Base-by-base conservation (phyloP, 2,329 filamentous ascomycete species). In the Basipetospora chlamydospora region DNA sequence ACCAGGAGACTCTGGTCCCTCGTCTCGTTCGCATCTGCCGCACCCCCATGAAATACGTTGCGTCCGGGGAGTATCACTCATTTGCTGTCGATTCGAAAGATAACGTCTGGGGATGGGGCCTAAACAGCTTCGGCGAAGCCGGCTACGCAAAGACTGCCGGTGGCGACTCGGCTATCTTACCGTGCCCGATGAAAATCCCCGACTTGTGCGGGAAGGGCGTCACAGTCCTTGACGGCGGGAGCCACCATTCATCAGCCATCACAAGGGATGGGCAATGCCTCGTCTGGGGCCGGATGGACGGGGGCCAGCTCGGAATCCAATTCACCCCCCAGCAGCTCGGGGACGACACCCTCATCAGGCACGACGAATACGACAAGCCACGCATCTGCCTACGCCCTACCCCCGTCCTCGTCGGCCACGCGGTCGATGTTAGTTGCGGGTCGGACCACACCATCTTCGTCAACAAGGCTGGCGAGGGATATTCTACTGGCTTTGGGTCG, bases 121-220 rank as follows among this genome's bases (percentile, higher is more conserved):
- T 83, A 22, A 88, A 88, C 61, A 80, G 77, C 54, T 87, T 77
- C 50, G 78, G 76, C 42, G 73, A 87, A 57, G 79, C 78, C 7
- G 82, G 77, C 3, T n/a, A 69, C 36, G 61, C 66, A 37, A 35
- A 33, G 12, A 34, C 26, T 2, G 45, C 46, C 3, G 43, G 46
- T 3, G 33, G 37, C 4, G 37, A 75, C 42, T 67, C 69, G 41
- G 26, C 26, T 28, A 28, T n/a, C n/a, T n/a, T n/a, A n/a, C n/a
- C n/a, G n/a, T n/a, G n/a, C n/a, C n/a, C n/a, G n/a, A n/a, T n/a
- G n/a, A n/a, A n/a, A n/a, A n/a, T n/a, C n/a, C n/a, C n/a, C n/a
- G n/a, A n/a, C n/a, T n/a, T n/a, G n/a, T n/a, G n/a, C n/a, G n/a
- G n/a, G n/a, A n/a, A n/a, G n/a, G n/a, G n/a, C n/a, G n/a, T n/a